phyloP scores from a whole-genome alignment of 176 grass and related monocot species.

The Zoysia pacifica region DNA sequence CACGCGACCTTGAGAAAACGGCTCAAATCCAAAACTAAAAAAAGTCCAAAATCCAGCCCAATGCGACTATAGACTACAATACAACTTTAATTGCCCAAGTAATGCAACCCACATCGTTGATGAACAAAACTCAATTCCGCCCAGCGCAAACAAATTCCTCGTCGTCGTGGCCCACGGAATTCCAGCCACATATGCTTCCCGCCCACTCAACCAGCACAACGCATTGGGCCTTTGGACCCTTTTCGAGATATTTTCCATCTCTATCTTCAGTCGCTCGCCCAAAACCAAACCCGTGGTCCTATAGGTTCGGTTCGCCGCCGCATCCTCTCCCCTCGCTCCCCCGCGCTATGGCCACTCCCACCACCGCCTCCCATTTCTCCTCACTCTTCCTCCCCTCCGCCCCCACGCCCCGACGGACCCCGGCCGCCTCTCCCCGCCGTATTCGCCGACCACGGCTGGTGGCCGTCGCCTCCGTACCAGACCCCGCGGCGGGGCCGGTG shows the following conservation, averaged over 20 bases:
- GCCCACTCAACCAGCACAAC: neutral
- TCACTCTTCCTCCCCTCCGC: slow-evolving; percentile 12
- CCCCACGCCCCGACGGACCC: neutral
- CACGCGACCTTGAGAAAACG: neutral
- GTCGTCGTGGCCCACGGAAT: neutral
- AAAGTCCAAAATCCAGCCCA: neutral
- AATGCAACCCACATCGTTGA: neutral
- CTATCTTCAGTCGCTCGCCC: neutral
- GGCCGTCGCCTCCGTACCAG: slow-evolving; percentile 56
- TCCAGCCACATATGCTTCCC: neutral
- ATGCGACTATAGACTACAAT: neutral
- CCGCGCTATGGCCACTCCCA: slow-evolving; percentile 25
- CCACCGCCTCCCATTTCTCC: slow-evolving; percentile 18
- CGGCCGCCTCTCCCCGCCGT: neutral
- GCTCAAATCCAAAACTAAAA: neutral
- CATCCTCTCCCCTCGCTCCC: neutral
- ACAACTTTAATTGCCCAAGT: neutral
- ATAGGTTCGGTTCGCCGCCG: slow-evolving; percentile 18
- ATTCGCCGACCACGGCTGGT: neutral
- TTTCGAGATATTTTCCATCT: slow-evolving; percentile 32
- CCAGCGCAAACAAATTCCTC: neutral
- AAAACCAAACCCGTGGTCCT: neutral
- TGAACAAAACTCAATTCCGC: neutral
- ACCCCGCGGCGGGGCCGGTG: slow-evolving; percentile 46
- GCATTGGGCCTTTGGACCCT: neutral